phyloP scores from a whole-genome alignment of 176 grass and related monocot genomes.

The Poa annua region DNA sequence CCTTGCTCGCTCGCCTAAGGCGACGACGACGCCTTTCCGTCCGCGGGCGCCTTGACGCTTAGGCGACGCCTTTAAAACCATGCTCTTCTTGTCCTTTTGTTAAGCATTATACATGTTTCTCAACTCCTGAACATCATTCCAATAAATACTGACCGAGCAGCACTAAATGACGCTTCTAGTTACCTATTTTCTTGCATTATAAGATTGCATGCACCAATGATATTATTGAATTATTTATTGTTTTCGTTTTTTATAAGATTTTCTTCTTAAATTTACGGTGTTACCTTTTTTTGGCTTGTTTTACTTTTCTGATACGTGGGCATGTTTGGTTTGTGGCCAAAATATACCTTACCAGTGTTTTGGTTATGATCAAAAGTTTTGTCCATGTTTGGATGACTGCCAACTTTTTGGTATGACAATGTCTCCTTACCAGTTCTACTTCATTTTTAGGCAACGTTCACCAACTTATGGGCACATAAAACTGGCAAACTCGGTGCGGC shows the following conservation, averaged over 20 bases:
- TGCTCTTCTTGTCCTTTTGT: no score
- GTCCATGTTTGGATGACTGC: neutral
- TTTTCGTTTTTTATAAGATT: neutral
- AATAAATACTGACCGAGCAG: slow-evolving; percentile 3
- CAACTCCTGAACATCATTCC: neutral
- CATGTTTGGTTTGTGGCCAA: no score
- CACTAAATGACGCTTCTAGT: neutral
- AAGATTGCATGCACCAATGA: neutral
- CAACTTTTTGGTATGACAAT: neutral
- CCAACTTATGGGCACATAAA: neutral
- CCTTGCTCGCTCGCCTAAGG: no score
- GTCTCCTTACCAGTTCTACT: neutral
- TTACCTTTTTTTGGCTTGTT: neutral
- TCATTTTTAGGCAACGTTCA: neutral
- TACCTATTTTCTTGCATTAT: slow-evolving; percentile 1
- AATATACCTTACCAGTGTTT: no score
- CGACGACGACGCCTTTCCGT: no score
- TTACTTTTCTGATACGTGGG: neutral
- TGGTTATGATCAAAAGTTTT: no score
- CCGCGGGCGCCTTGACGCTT: no score
- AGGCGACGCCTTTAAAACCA: no score
- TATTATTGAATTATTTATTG: neutral
- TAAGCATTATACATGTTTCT: neutral
- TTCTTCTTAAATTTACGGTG: neutral
- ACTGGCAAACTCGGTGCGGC: neutral